phyloP scores from a whole-genome alignment of 2,329 filamentous ascomycete genomes.

The Aspergillus sp. region DNA sequence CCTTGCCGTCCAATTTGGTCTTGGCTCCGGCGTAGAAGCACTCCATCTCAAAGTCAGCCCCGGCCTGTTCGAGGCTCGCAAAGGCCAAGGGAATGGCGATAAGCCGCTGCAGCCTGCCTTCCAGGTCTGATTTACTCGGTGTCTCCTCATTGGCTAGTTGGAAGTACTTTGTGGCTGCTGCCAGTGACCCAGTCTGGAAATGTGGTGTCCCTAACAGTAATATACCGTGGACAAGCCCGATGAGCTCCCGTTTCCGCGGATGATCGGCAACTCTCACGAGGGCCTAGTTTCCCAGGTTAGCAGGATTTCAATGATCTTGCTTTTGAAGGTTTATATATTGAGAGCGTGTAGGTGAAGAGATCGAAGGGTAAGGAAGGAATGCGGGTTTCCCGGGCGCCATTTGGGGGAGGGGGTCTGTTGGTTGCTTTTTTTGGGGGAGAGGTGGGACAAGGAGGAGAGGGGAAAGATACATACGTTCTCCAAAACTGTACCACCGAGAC shows the following conservation, averaged over 20 bases:
- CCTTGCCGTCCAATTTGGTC: neutral
- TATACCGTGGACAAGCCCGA: neutral
- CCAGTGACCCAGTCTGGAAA: neutral
- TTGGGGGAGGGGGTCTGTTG: too few relatives aligned
- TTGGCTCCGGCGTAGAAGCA: slow-evolving; percentile 11
- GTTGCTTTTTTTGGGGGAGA: neutral
- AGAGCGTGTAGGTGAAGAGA: too few relatives aligned
- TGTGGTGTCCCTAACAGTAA: slow-evolving; percentile 7
- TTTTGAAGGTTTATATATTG: too few relatives aligned
- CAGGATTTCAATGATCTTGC: too few relatives aligned
- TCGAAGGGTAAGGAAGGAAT: too few relatives aligned
- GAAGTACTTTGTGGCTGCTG: slow-evolving; percentile 9
- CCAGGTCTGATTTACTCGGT: neutral
- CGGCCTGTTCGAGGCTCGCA: neutral
- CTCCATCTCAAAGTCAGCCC: neutral
- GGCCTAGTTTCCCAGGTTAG: neutral
- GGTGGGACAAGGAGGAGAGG: neutral
- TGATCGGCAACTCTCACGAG: neutral
- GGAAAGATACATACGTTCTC: slow-evolving; percentile 4
- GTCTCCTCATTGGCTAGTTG: neutral
- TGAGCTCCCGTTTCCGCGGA: neutral
- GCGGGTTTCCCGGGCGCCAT: too few relatives aligned
- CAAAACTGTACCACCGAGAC: slow-evolving; percentile 5
- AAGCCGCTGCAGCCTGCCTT: neutral
- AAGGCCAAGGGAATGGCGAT: neutral